Percentiles rank a stretch among this genome's conserved stretches.
phyloP scores from a whole-genome alignment of 805 yeast genomes.

The Myxozyma mucilagina region DNA sequence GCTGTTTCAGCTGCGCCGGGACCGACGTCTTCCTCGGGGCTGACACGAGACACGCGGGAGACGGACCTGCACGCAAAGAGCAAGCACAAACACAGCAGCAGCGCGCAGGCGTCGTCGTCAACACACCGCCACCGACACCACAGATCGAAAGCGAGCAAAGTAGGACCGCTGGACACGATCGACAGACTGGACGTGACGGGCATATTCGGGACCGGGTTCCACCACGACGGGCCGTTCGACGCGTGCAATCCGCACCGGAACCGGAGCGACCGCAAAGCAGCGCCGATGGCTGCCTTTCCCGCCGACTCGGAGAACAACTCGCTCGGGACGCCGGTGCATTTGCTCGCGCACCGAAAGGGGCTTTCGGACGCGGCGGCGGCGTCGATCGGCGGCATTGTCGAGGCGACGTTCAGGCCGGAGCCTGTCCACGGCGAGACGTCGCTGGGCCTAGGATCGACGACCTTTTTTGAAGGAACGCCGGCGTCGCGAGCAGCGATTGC shows the following conservation, averaged over 20 bases:
- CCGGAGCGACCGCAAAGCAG: conserved; percentile 69
- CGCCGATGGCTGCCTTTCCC: conserved; percentile 95
- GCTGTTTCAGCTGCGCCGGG: conserved; percentile 10
- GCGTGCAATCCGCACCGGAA: conserved; percentile 98
- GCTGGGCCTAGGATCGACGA: conserved; percentile 85
- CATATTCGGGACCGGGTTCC: conserved; percentile 88
- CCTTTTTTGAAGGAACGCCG: conserved; percentile 95
- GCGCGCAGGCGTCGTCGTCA: not conserved
- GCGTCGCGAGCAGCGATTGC: conserved; percentile 51
- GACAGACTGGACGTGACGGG: conserved; percentile 97
- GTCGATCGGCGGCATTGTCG: conserved; percentile 47
- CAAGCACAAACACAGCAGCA: not conserved
- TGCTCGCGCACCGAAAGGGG: conserved; percentile 8
- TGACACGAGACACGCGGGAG: no score
- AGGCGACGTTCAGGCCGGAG: conserved; percentile 63
- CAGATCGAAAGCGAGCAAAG: not conserved
- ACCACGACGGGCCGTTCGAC: conserved; percentile 98
- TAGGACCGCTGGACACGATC: conserved; percentile 76
- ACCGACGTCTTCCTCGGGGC: not conserved
- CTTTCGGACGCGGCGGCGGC: conserved; percentile 2
- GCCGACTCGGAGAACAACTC: conserved; percentile 91
- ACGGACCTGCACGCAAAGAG: no score
- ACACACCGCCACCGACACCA: not conserved
- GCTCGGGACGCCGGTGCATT: conserved; percentile 53
- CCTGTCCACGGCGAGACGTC: conserved; percentile 86